A percentile compares a stretch with the other conserved stretches of the same genome.
These are phyloP conservation scores for Paramecium biaurelia DNA, from an alignment of 73 alveolate species.

Conservation along the genomic window DNA sequence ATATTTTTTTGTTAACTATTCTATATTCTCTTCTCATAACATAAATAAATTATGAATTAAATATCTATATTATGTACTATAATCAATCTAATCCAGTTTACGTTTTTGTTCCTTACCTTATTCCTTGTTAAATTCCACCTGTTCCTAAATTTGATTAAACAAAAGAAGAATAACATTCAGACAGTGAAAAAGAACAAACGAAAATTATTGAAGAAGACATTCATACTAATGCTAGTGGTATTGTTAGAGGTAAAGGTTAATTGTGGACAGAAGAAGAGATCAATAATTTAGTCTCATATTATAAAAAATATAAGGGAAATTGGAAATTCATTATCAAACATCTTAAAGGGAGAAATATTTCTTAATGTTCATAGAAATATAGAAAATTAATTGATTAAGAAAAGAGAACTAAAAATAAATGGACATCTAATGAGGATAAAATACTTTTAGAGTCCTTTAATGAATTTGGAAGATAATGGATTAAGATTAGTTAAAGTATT, in stretches of 20 bases:
- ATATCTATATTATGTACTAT: not conserved
- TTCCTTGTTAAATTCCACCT: not conserved
- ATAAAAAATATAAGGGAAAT: slow-evolving; percentile 19
- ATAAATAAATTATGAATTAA: not conserved
- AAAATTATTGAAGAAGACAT: not conserved
- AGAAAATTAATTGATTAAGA: slow-evolving; percentile 4
- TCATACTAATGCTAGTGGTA: not conserved
- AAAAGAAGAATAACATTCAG: not conserved
- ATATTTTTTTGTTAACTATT: not conserved
- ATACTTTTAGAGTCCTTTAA: not conserved
- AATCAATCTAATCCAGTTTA: not conserved
- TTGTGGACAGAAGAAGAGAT: not conserved
- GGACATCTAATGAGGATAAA: slow-evolving; percentile 13
- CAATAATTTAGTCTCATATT: not conserved
- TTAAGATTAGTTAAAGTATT: not conserved
- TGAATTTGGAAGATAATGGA: slow-evolving; percentile 24
- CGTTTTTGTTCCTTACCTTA: not conserved
- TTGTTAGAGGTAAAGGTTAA: slow-evolving; percentile 11
- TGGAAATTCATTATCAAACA: slow-evolving; percentile 17
- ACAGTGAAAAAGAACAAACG: not conserved
- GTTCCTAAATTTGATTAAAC: not conserved
- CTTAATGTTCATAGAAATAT: slow-evolving; percentile 3
- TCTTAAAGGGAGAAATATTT: slow-evolving; percentile 43
- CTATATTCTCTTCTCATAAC: not conserved
- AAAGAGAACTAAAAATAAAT: slow-evolving; percentile 31